Base-by-base conservation (phyloP, 495 filamentous ascomycete species). In the Hyaloscypha hepaticicola region DNA sequence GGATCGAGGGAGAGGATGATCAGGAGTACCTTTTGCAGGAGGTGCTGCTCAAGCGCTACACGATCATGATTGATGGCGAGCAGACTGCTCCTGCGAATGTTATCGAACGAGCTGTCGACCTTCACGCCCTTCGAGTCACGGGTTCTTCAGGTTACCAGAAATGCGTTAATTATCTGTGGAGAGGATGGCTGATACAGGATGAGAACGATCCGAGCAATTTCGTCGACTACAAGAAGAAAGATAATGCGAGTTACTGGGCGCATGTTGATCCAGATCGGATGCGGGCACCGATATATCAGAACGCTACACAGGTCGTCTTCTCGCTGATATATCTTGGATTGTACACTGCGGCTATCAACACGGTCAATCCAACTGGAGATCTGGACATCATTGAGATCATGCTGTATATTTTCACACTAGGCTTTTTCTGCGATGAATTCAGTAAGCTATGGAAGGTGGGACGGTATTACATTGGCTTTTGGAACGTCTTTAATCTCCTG, bases 191-290 rank as follows among this genome's bases (percentile, higher is more conserved):
- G n/a, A 85, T 94, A 12, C 95, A 98, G 72, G 90, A 98, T 65
- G 90, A 96, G 61, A 84, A 90, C 48, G 92, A 98, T 69, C 91
- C 93, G 5, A 85, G 87, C 14, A 87, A 84, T 26, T 99, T 98
- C 69, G 83, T 96, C 27, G 85, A 89, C 69, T 99, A 96, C 77
- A 83, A 85, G 70, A 77, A 89, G 19, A 90, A 89, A 70, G 87
- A 83, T 51, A 89, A 93, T 69, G 86, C 85, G 3, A 78, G 78
- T 33, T 96, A 93, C 72, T 85, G 85, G 81, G 77, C 78, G 6
- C 95, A 99, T 73, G 85, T 99, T 64, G 89, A 97, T 69, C 95
- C 96, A 0, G 92, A 97, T 69, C 87, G 96, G 28, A 95, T 99
- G 90, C 84, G 96, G 27, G 89, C 90, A 0, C 95, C 95, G 16